A percentile compares a stretch with the other conserved stretches of the same genome.
Evolutionary conservation across 2,329 filamentous ascomycete species (phyloP).

Genomic region (Grosmannia huntii): DNA sequence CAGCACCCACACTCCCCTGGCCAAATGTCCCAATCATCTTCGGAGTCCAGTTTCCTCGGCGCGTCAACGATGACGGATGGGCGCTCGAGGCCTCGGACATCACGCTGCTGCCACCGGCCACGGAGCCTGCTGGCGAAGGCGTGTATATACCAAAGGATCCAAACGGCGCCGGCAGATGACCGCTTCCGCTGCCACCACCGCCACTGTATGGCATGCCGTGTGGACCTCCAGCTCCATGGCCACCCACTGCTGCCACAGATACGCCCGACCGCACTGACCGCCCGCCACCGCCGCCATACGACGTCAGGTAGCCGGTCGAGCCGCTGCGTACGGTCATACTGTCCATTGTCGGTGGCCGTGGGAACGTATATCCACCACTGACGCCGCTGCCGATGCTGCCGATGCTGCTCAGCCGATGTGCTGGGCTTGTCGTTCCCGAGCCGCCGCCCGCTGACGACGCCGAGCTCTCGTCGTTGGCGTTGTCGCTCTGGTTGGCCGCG

Average conservation of each 20-base stretch:
- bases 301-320: constrained; percentile 8
- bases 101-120: constrained; percentile 13
- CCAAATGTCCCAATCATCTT: background rate
- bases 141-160: constrained; percentile 11
- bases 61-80: constrained; percentile 7
- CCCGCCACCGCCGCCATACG: constrained; percentile 10
- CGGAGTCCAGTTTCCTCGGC: background rate
- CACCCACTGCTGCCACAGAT: constrained; percentile 11
- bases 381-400: background rate
- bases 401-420: constrained; percentile 5
- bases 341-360: constrained; percentile 14
- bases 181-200: background rate
- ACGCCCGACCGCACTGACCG: constrained; percentile 15
- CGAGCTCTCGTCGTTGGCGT: constrained; percentile 14
- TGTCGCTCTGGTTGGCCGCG: constrained; percentile 7
- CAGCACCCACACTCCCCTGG: too few relatives aligned
- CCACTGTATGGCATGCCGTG: background rate
- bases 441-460: constrained; percentile 12
- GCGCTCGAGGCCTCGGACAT: constrained; percentile 19
- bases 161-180: constrained; percentile 1
- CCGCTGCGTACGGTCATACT: constrained; percentile 11
- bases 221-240: background rate
- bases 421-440: constrained; percentile 15
- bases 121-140: constrained; percentile 2
- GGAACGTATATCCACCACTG: constrained; percentile 15